Base-by-base conservation (phyloP, 805 yeast species). In the Starmerella powellii region DNA sequence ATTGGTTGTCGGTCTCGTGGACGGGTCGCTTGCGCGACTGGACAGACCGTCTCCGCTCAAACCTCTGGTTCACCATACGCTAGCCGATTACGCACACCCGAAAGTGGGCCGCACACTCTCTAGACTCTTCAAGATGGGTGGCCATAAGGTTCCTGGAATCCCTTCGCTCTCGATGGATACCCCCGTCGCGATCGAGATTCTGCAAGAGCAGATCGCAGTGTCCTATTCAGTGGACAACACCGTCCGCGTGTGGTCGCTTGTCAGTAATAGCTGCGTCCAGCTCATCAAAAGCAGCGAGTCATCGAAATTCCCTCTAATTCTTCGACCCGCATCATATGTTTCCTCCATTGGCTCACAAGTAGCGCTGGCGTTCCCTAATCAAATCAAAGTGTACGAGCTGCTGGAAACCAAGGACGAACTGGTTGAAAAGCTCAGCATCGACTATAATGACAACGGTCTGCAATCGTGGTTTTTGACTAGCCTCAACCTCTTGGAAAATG, bases 11-110 rank as follows among this genome's bases (percentile, higher is more conserved):
- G 67, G 84, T 4, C 64, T 86, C 37, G 67, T 69, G 34, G 94
- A 87, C 61, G 95, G 96, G 20, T 84, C 87, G 1, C 57, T 86
- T 32, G 61, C 84, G 38, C 47, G 44, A 38, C 29, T 46, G 16
- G 41, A 51, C 24, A 51, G 66, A 30, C 34, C 51, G 6, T 17
- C 44, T 16, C 48, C 61, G 10, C 57, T 66, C 23, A 49, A 47
- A 3, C 64, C 60, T 19, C 57, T 52, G 63, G 32, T 72, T 63
- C 43, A 73, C 71, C 8, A 59, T 57, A 34, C 28, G 3, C 48
- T 59, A 32, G 33, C 31, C 5, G 60, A 59, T 40, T 46, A 43
- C 2, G 13, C 15, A 5, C 13, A 21, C 40, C n/a, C 37, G 15
- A 23, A 21, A 28, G 3, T 29, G 2, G 43, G 30, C 15, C 48